Conservation (phyloP, 2,329 filamentous ascomycete species). For the Aureobasidium sp. region DNA sequence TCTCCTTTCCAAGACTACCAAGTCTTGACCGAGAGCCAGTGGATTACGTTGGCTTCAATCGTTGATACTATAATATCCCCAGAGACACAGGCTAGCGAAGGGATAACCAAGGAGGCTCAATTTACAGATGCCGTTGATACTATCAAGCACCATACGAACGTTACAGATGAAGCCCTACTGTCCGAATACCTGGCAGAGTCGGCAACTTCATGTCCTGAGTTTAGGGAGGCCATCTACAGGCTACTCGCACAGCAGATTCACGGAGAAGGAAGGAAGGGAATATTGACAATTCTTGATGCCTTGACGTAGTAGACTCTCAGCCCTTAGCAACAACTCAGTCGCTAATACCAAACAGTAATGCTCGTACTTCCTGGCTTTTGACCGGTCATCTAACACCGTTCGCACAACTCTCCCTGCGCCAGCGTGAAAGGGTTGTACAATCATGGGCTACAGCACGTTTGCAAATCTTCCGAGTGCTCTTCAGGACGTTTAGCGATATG, state of each 20-base stretch:
- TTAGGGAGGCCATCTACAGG: conserved; percentile 44
- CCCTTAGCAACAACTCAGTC: not conserved
- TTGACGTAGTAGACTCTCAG: not conserved
- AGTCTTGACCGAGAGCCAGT: conserved; percentile 48
- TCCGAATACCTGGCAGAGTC: conserved; percentile 25
- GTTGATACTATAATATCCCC: conserved; percentile 53
- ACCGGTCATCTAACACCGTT: conserved; percentile 60
- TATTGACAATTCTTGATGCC: conserved; percentile 25
- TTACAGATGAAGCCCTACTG: conserved; percentile 31
- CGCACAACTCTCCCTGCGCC: conserved; percentile 50
- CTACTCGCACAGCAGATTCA: conserved; percentile 43
- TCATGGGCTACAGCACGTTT: conserved; percentile 54
- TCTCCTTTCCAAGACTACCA: conserved; percentile 40
- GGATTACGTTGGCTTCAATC: conserved; percentile 50
- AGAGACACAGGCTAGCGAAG: not conserved
- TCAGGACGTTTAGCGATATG: conserved; percentile 48
- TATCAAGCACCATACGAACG: conserved; percentile 30
- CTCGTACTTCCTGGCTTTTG: conserved; percentile 55
- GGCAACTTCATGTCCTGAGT: conserved; percentile 41
- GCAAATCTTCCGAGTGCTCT: conserved; percentile 46
- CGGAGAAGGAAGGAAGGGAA: conserved; percentile 38
- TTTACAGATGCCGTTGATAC: conserved; percentile 35
- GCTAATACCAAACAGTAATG: conserved; percentile 34
- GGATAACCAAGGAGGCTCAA: not conserved
- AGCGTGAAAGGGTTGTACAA: conserved; percentile 55